Percentiles rank a stretch among this genome's conserved stretches.
Evolutionary conservation across 441 rosid genomes (phyloP).

Genomic region (Erodium texanum): DNA sequence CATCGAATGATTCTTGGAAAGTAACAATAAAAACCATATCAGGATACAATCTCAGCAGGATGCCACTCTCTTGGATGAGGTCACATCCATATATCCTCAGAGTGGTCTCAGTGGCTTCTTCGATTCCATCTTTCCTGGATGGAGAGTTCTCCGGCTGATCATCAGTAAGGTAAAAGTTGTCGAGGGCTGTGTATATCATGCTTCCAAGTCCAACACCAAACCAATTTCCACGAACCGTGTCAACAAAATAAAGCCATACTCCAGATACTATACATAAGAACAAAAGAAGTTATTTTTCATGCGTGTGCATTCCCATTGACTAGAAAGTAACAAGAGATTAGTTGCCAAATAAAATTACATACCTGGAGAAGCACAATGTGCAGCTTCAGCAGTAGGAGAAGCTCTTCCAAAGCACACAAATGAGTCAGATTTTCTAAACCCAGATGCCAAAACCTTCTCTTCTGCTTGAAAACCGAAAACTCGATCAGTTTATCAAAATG

Average conservation of each 20-base stretch:
- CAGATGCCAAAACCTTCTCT: neutral
- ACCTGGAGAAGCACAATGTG: neutral
- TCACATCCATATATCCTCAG: constrained; percentile 89
- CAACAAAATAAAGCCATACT: neutral
- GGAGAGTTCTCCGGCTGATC: constrained; percentile 65
- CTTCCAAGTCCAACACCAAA: constrained; percentile 10
- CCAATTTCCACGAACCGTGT: neutral
- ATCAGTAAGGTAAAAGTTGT: constrained; percentile 70
- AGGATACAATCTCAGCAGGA: constrained; percentile 67
- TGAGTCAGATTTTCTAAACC: neutral
- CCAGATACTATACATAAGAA: neutral
- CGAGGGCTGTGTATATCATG: constrained; percentile 88
- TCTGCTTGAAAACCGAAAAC: neutral
- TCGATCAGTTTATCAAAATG: no score
- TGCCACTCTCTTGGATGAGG: constrained; percentile 85
- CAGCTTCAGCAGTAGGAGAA: no score
- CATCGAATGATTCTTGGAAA: neutral
- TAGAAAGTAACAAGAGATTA: neutral
- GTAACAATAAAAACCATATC: constrained; percentile 2
- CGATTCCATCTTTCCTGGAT: constrained; percentile 80
- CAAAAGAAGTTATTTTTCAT: neutral
- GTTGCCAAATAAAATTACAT: neutral
- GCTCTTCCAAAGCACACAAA: no score
- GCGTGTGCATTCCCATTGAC: neutral
- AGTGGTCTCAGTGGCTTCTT: constrained; percentile 60